Conservation (phyloP, 306 rosid genomes). For the Cucurbita maxima region DNA sequence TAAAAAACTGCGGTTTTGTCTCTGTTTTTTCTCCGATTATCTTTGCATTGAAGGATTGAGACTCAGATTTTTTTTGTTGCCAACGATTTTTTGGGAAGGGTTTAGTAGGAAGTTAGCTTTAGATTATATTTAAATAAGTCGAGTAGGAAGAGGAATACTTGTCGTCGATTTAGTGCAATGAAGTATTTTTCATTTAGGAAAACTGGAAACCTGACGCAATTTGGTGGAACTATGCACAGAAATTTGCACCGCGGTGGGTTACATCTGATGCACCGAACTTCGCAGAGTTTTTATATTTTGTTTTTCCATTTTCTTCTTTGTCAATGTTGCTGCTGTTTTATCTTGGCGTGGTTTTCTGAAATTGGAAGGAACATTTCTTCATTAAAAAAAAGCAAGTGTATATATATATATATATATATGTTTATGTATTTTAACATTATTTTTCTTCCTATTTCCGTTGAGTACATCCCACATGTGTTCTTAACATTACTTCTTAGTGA, state of each 20-base stretch:
- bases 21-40: neutral
- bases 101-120: neutral
- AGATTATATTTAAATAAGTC: neutral
- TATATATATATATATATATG: neutral
- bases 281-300: neutral
- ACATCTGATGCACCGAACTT: neutral
- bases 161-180: too few relatives aligned
- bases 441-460: neutral
- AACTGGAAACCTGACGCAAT: neutral
- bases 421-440: neutral
- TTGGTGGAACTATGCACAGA: neutral
- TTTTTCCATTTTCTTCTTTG: neutral
- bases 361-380: neutral
- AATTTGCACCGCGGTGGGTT: neutral
- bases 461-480: neutral
- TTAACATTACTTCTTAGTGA: neutral
- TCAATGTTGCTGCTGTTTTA: neutral
- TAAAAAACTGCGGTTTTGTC: too few relatives aligned
- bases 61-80: neutral
- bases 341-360: neutral
- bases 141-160: neutral
- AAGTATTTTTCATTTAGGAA: neutral
- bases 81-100: neutral
- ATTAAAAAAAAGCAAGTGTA: too few relatives aligned
- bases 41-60: neutral